Conservation (phyloP, 352 stramenopile genomes). For the Globisporangium cystogenes region DNA sequence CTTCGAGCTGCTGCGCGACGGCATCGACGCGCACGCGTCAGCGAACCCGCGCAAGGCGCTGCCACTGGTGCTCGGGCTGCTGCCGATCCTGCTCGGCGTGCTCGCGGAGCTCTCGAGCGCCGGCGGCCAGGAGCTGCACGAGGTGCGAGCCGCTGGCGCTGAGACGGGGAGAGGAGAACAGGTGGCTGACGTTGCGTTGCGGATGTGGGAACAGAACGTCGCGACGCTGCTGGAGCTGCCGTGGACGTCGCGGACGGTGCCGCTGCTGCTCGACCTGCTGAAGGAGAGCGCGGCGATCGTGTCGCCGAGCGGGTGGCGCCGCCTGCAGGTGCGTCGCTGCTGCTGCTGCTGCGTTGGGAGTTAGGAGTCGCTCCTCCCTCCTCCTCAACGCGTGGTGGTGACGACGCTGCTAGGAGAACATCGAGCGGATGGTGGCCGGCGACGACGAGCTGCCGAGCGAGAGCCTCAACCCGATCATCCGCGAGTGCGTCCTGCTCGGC, state of each 20-base stretch:
- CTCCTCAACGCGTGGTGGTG: too few relatives aligned
- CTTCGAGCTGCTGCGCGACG: slow-evolving; percentile 46
- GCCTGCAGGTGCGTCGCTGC: slow-evolving; percentile 34
- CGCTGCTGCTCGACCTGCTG: slow-evolving; percentile 53
- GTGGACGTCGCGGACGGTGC: slow-evolving; percentile 46
- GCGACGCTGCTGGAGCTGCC: slow-evolving; percentile 59
- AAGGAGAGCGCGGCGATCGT: slow-evolving; percentile 44
- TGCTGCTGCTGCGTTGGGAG: not conserved
- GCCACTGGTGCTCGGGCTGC: slow-evolving; percentile 52
- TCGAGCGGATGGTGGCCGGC: slow-evolving; percentile 38
- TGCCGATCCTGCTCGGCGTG: slow-evolving; percentile 49
- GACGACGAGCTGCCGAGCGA: slow-evolving; percentile 28
- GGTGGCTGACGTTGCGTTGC: not conserved
- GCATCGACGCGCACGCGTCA: slow-evolving; percentile 19
- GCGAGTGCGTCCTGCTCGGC: slow-evolving; percentile 52
- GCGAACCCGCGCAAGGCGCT: slow-evolving; percentile 30
- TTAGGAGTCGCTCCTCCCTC: too few relatives aligned
- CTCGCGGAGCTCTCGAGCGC: slow-evolving; percentile 20
- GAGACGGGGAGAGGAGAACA: too few relatives aligned
- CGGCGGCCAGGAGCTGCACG: slow-evolving; percentile 13
- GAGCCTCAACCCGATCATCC: slow-evolving; percentile 57
- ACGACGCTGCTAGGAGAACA: slow-evolving; percentile 22
- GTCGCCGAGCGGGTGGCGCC: slow-evolving; percentile 34
- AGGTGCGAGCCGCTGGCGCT: slow-evolving; percentile 19
- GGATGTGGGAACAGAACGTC: slow-evolving; percentile 24